These are phyloP conservation scores for Hymenoscyphus salicellus DNA, from an alignment of 2,329 filamentous ascomycete species.

Conservation along the genomic window DNA sequence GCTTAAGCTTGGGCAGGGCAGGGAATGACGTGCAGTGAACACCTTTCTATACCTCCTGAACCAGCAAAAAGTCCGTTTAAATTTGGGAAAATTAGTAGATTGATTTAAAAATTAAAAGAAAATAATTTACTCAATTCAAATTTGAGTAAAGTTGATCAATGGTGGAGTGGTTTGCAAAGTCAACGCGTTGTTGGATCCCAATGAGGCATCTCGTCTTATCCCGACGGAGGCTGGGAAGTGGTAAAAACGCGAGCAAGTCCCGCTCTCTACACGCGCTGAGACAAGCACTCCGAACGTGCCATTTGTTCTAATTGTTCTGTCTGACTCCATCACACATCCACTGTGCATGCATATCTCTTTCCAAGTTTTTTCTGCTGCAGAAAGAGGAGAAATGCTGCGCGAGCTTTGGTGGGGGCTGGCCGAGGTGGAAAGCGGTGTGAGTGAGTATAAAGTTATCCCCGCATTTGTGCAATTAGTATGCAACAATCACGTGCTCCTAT, in stretches of 20 bases:
- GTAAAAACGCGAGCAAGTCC: background rate
- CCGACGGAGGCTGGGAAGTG: background rate
- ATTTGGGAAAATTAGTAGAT: background rate
- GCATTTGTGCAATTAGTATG: constrained; percentile 8
- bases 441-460: constrained; percentile 10
- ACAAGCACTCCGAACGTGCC: constrained; percentile 1
- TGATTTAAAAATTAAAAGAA: background rate
- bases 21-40: constrained; percentile 10
- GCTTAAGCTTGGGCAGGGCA: constrained; percentile 7
- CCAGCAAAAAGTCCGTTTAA: background rate
- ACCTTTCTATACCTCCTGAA: background rate
- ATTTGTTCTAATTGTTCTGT: constrained; percentile 1
- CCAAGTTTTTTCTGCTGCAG: constrained; percentile 5
- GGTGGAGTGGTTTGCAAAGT: background rate
- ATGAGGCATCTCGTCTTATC: background rate
- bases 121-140: background rate
- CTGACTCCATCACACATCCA: constrained; percentile 2
- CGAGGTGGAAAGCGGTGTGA: constrained; percentile 8
- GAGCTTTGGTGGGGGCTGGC: constrained; percentile 2
- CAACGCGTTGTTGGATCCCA: constrained; percentile 1
- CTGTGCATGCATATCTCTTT: constrained; percentile 1
- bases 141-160: background rate
- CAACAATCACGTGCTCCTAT: constrained; percentile 8
- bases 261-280: constrained; percentile 3
- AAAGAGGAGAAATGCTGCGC: background rate